phyloP scores from a whole-genome alignment of 2,329 filamentous ascomycete genomes.

The Sporothrix euskadiensis region DNA sequence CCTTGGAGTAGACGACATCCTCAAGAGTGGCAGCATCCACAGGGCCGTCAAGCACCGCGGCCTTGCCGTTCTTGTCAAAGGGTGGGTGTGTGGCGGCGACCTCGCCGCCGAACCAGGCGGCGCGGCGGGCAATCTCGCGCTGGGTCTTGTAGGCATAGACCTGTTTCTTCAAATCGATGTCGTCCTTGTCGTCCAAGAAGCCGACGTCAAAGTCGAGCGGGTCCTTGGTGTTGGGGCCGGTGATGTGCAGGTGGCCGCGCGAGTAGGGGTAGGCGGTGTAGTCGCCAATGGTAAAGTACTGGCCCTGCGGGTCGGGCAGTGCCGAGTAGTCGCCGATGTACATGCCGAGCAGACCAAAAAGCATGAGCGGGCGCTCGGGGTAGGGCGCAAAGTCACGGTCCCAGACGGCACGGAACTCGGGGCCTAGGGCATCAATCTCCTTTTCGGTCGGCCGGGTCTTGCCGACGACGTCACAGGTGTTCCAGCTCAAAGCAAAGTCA shows the following conservation, averaged over 20 bases:
- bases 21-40: not conserved
- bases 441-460: conserved; percentile 70
- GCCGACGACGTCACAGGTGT: conserved; percentile 76
- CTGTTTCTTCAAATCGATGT: conserved; percentile 81
- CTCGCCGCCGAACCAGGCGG: conserved; percentile 75
- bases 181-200: conserved; percentile 74
- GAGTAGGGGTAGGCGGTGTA: conserved; percentile 77
- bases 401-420: conserved; percentile 72
- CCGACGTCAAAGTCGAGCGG: conserved; percentile 64
- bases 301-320: not conserved
- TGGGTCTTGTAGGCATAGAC: conserved; percentile 83
- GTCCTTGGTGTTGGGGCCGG: conserved; percentile 70
- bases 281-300: conserved; percentile 4
- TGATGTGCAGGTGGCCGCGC: conserved; percentile 69
- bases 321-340: not conserved
- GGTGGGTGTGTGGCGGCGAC: conserved; percentile 41
- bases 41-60: conserved; percentile 16
- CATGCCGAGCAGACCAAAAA: conserved; percentile 33
- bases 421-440: conserved; percentile 67
- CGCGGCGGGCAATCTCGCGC: conserved; percentile 73
- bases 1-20: conserved; percentile 55
- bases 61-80: conserved; percentile 32
- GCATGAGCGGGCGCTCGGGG: conserved; percentile 73
- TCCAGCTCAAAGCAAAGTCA: conserved; percentile 54
- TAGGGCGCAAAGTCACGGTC: conserved; percentile 81